Evolutionary conservation across 2,329 filamentous ascomycete species (phyloP), one percentile per base, ranked within the genome.

Genomic region (Talaromyces sp.): DNA sequence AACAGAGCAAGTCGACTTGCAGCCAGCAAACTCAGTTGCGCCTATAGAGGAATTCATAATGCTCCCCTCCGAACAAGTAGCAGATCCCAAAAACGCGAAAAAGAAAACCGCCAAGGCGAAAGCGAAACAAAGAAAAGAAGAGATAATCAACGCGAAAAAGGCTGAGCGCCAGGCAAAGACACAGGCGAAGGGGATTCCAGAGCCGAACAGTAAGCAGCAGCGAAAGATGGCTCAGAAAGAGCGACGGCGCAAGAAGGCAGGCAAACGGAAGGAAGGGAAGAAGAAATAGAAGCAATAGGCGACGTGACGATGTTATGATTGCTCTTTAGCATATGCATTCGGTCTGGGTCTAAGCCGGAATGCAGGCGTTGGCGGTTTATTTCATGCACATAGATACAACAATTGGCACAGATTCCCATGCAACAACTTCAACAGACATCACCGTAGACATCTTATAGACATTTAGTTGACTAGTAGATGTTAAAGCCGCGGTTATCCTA

Each of bases 21-120:
- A 22, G 41, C 24, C 39, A 60, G 66, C 50, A 4, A 35, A 49
- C 19, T 43, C 47, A 19, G 27, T 27, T 8, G 45, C 41, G 3
- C 68, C 47, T 2, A n/a, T 52, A 59, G 70, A 68, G 47, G 61
- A 63, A 2, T 64, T 60, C 8, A 63, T 63, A 1, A 39, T 49
- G 22, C 37, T 66, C 5, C n/a, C 65, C 9, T 47, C 64, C 27
- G 64, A 66, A n/a, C 41, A 47, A 49, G 22, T 37, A 7, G 41
- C 37, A 22, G 47, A 47, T 3, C 35, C 52, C 35, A 61, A 60
- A 47, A 66, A 49, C 10, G 61, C 65, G n/a, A 66, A 64, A 22
- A 31, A 39, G 61, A 66, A 66, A 45, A 66, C 56, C 14, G 65
- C 65, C 50, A 66, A 64, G 49, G n/a, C 56, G 41, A 66, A 66